phyloP scores from a whole-genome alignment of 176 grass and related monocot species.

The Musa itinerans region DNA sequence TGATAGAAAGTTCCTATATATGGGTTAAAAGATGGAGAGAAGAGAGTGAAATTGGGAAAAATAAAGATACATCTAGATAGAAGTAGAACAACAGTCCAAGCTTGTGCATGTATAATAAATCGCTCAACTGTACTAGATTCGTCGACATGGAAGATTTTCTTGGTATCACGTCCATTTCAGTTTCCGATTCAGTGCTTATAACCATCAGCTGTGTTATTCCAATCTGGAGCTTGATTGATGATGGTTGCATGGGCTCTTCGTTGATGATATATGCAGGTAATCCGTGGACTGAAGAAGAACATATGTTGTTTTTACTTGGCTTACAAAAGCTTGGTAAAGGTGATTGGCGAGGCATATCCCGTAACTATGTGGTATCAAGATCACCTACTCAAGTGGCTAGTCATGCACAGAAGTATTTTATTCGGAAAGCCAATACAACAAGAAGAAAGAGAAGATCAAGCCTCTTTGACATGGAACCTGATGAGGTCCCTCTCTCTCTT shows the following conservation, averaged over 20 bases:
- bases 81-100: too few relatives aligned
- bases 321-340: constrained; percentile 96
- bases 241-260: background rate
- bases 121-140: too few relatives aligned
- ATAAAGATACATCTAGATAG: too few relatives aligned
- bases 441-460: constrained; percentile 93
- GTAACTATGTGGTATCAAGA: constrained; percentile 86
- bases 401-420: constrained; percentile 98
- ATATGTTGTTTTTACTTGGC: constrained; percentile 85
- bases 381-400: constrained; percentile 98
- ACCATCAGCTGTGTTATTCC: background rate
- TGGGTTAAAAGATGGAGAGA: too few relatives aligned
- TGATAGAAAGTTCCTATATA: too few relatives aligned
- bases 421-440: constrained; percentile 81
- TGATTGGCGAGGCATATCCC: constrained; percentile 97
- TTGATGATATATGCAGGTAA: constrained; percentile 42
- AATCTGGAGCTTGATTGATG: background rate
- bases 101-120: too few relatives aligned
- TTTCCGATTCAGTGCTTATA: too few relatives aligned
- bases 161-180: too few relatives aligned
- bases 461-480: constrained; percentile 90
- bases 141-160: too few relatives aligned
- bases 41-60: too few relatives aligned
- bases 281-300: constrained; percentile 98
- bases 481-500: constrained; percentile 41